Percentiles rank a stretch among this genome's conserved stretches.
These are phyloP conservation scores for Vigna trinervia DNA, from an alignment of 306 rosid genomes.

Conservation along the genomic window DNA sequence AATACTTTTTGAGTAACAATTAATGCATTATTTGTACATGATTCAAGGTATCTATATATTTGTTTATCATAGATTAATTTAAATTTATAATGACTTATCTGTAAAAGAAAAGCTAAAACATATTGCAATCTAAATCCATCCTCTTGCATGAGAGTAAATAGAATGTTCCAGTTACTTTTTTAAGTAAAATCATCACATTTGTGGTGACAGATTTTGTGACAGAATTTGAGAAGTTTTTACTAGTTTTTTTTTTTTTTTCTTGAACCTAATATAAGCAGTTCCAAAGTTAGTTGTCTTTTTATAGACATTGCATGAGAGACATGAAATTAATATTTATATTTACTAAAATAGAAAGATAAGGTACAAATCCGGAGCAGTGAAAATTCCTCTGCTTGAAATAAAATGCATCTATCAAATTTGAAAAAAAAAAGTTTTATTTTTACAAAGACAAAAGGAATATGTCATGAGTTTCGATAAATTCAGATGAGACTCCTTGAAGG, in stretches of 20 bases:
- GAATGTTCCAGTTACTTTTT: no score
- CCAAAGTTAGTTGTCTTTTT: no score
- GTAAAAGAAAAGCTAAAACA: not conserved
- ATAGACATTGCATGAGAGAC: not conserved
- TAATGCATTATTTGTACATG: not conserved
- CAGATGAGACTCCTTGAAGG: conserved; percentile 6
- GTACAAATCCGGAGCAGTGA: not conserved
- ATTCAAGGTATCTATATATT: no score
- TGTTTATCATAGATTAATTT: no score
- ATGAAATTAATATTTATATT: not conserved
- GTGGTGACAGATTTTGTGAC: no score
- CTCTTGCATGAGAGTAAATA: no score
- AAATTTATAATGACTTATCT: not conserved
- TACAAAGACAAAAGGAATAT: conserved; percentile 29
- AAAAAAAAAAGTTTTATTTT: not conserved
- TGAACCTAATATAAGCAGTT: no score
- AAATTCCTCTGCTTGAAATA: not conserved
- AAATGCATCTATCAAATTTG: conserved; percentile 3
- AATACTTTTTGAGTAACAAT: no score
- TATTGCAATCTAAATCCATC: not conserved
- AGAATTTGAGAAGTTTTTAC: no score
- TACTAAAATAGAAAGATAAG: conserved; percentile 1
- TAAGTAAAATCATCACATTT: no score
- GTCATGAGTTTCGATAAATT: not conserved
- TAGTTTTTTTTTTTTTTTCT: no score